Percentiles rank a stretch among this genome's conserved stretches.
Conservation (phyloP, 1,139 yeast species). For the Yamadazyma mexicana region DNA sequence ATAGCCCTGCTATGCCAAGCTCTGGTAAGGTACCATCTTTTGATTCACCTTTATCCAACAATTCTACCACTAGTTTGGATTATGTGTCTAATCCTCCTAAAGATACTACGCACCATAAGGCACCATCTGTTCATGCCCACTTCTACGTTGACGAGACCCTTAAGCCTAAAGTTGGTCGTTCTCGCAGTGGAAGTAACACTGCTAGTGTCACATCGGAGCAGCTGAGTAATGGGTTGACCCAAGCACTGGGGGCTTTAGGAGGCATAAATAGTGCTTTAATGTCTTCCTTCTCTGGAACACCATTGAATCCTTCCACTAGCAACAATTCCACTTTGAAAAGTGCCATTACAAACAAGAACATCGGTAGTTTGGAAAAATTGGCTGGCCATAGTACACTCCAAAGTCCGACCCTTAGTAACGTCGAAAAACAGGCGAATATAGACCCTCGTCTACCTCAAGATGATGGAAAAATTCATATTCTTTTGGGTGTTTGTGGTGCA, state of each 20-base stretch:
- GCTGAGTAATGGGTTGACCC: slow-evolving; percentile 18
- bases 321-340: slow-evolving; percentile 2
- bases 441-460: slow-evolving; percentile 87
- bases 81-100: slow-evolving; percentile 32
- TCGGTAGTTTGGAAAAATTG: slow-evolving; percentile 16
- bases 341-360: slow-evolving; percentile 8
- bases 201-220: slow-evolving; percentile 18
- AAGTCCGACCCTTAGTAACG: slow-evolving; percentile 13
- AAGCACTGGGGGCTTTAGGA: neutral
- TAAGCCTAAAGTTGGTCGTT: slow-evolving; percentile 45
- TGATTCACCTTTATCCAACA: slow-evolving; percentile 15
- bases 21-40: slow-evolving; percentile 2
- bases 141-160: slow-evolving; percentile 72
- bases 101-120: slow-evolving; percentile 46
- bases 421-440: slow-evolving; percentile 54
- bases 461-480: slow-evolving; percentile 85
- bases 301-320: slow-evolving; percentile 1
- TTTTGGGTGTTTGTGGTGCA: slow-evolving; percentile 91
- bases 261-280: neutral
- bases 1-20: slow-evolving; percentile 2
- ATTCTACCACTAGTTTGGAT: slow-evolving; percentile 28
- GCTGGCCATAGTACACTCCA: slow-evolving; percentile 11
- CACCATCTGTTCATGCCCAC: slow-evolving; percentile 76
- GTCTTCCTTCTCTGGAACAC: neutral
- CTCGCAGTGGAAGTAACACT: slow-evolving; percentile 39